Base-by-base conservation (phyloP, 352 stramenopile species). In the Phytopythium kandeliae region DNA sequence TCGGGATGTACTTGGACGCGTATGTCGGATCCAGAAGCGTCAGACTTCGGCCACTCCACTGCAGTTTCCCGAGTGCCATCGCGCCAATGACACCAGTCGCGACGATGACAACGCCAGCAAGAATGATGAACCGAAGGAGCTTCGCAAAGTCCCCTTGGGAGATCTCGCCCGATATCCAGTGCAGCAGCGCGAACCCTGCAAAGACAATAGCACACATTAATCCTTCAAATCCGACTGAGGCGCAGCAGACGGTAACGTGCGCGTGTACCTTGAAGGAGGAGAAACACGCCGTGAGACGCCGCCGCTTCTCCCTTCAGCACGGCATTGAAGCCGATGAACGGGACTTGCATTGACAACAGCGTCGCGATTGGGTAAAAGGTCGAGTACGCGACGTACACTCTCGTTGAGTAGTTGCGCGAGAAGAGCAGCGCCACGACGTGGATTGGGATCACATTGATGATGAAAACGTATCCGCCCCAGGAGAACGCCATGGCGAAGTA, bases 391-490 rank as follows among this genome's bases (percentile, higher is more conserved):
- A 94, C 74, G 74, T 99, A 98, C 0, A 99, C 44, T 17, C 90
- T 85, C n/a, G 81, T 67, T 7, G 91, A 97, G 64, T 96, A 97
- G 24, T 85, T 74, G 9, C 94, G 94, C 13, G 86, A 72, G 4
- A 98, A 49, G 13, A 99, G 69, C 24, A 99, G 63, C 35, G 74
- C 62, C 9, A 97, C 68, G 16, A 96, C 89, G 67, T 99, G 95
- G 24, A 98, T 87, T 28, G 95, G 96, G 35, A 99, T 85, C 37
- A 99, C 79, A 71, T 99, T 99, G 67, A 99, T 89, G 42, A 99
- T 98, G 74, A 99, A 99, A 28, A 99, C 93, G 68, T 99, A 99
- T 48, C 96, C 96, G 60, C 96, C 96, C 96, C 96, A 99, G 1
- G 94, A 94, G 7, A 96, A 75, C 15, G 97, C 95, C 90, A 97